Conservation (phyloP, 2,329 filamentous ascomycete genomes). For the Colletotrichum salicis region DNA sequence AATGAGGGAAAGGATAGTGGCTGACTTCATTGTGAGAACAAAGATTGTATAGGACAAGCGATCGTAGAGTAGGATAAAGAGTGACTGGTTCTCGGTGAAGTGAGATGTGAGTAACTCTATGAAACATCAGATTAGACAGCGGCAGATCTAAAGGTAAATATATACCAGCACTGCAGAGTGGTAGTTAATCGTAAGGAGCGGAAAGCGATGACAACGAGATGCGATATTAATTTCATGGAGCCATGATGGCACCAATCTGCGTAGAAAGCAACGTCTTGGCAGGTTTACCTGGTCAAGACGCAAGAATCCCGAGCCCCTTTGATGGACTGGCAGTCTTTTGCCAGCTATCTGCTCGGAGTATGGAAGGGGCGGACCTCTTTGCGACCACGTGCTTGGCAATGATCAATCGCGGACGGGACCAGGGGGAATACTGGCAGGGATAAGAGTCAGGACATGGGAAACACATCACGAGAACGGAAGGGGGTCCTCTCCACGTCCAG, state of each 20-base stretch:
- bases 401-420: conserved; percentile 17
- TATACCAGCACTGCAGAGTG: conserved; percentile 17
- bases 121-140: conserved; percentile 2
- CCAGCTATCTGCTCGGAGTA: neutral
- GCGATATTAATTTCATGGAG: conserved; percentile 28
- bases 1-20: conserved; percentile 35
- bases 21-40: conserved; percentile 38
- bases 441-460: conserved; percentile 14
- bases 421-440: conserved; percentile 6
- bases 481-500: neutral
- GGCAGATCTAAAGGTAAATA: conserved; percentile 25
- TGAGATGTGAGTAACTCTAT: conserved; percentile 6
- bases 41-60: neutral
- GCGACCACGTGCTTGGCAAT: conserved; percentile 18
- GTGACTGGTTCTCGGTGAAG: conserved; percentile 5
- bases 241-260: conserved; percentile 16
- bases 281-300: conserved; percentile 7
- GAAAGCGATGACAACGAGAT: conserved; percentile 11
- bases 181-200: conserved; percentile 8
- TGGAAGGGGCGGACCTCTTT: conserved; percentile 1
- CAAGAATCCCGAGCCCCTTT: conserved; percentile 4
- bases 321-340: neutral
- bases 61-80: conserved; percentile 3
- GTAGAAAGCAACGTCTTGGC: conserved; percentile 25
- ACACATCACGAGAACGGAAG: conserved; percentile 23